Conservation (phyloP, 176 grass and related monocot genomes). For the Pontederia paniculata region DNA sequence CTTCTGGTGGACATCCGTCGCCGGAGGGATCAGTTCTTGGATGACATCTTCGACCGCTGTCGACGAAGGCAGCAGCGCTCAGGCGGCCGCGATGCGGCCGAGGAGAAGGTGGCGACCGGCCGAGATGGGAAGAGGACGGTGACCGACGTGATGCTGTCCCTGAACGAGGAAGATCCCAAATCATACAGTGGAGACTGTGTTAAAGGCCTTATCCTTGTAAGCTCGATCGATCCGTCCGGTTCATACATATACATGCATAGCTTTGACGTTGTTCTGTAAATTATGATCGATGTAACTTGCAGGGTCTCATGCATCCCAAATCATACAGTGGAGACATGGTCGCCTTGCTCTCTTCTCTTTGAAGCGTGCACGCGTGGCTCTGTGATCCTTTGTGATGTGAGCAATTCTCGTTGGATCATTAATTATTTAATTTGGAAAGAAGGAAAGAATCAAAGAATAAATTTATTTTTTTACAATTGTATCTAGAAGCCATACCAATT, state of each 20-base stretch:
- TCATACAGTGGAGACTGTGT: constrained; percentile 16
- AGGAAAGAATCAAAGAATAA: no score
- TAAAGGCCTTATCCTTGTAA: constrained; percentile 7
- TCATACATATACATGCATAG: not conserved
- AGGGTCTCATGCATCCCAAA: constrained; percentile 32
- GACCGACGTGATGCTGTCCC: constrained; percentile 14
- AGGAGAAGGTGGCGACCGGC: not conserved
- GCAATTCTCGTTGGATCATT: no score
- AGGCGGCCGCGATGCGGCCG: not conserved
- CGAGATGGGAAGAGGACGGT: constrained; percentile 6
- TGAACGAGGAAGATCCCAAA: constrained; percentile 20
- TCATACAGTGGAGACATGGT: constrained; percentile 40
- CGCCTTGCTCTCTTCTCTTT: constrained; percentile 18
- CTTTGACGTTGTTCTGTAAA: not conserved
- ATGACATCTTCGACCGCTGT: constrained; percentile 14
- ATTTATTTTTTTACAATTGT: no score
- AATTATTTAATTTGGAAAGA: no score
- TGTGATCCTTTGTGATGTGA: no score
- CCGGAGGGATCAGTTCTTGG: constrained; percentile 2
- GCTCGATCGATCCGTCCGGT: not conserved
- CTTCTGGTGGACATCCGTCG: not conserved
- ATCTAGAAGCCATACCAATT: no score
- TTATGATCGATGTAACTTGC: not conserved
- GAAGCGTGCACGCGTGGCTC: not conserved
- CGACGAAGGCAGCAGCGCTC: not conserved